phyloP scores from a whole-genome alignment of 2,329 filamentous ascomycete genomes.

The Monosporascus sp. region DNA sequence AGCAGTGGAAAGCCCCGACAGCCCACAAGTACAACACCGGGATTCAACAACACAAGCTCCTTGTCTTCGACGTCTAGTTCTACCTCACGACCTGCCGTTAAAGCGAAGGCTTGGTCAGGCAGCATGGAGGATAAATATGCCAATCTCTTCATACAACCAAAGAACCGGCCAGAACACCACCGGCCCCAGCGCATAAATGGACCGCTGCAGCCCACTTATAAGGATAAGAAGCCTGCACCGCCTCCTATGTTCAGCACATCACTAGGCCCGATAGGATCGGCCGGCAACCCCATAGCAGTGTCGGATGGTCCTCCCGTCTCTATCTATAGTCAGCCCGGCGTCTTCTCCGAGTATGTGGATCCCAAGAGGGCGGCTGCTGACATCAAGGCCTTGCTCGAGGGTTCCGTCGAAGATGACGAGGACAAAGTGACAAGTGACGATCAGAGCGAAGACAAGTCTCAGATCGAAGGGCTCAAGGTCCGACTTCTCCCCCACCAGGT shows the following conservation, averaged over 20 bases:
- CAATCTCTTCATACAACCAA: slow-evolving; percentile 49
- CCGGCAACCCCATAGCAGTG: slow-evolving; percentile 25
- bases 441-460: slow-evolving; percentile 48
- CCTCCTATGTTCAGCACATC: slow-evolving; percentile 46
- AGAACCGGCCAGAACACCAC: slow-evolving; percentile 54
- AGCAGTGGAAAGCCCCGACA: slow-evolving; percentile 7
- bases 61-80: slow-evolving; percentile 4
- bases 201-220: slow-evolving; percentile 42
- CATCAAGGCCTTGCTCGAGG: slow-evolving; percentile 77
- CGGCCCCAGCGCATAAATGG: slow-evolving; percentile 43
- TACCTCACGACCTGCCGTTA: slow-evolving; percentile 20
- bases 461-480: slow-evolving; percentile 77
- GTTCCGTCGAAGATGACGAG: slow-evolving; percentile 70
- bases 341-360: slow-evolving; percentile 61
- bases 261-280: slow-evolving; percentile 19
- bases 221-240: slow-evolving; percentile 42
- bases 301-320: slow-evolving; percentile 19
- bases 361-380: slow-evolving; percentile 68
- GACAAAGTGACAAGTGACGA: slow-evolving; percentile 41
- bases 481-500: slow-evolving; percentile 90
- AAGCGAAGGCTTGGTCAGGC: slow-evolving; percentile 18
- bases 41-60: slow-evolving; percentile 8
- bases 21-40: slow-evolving; percentile 10
- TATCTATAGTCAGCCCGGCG: slow-evolving; percentile 33
- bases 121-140: slow-evolving; percentile 49